Evolutionary conservation across 495 filamentous ascomycete genomes (phyloP).

Genomic region (Lepraria neglecta): DNA sequence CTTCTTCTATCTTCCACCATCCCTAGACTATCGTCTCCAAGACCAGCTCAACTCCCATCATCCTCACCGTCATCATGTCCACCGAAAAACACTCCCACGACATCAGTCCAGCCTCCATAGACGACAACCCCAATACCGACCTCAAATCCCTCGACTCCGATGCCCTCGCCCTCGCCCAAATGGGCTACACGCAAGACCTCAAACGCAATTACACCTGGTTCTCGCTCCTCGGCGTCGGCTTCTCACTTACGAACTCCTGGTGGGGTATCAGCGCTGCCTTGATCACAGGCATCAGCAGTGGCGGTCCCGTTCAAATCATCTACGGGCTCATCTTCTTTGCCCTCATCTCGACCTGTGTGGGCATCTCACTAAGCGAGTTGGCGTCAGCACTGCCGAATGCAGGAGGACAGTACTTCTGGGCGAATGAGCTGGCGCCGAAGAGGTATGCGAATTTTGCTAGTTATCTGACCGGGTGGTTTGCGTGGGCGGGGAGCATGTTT

Average conservation of each 20-base stretch:
- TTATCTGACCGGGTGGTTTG: constrained; percentile 54
- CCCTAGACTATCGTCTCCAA: too few relatives aligned
- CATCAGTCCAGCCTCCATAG: neutral
- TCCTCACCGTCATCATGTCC: constrained; percentile 3
- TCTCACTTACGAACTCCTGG: constrained; percentile 61
- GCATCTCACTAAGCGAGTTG: constrained; percentile 50
- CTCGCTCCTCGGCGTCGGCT: constrained; percentile 53
- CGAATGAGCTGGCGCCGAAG: constrained; percentile 50
- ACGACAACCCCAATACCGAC: constrained; percentile 11
- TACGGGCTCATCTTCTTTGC: constrained; percentile 55
- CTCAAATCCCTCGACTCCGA: constrained; percentile 31
- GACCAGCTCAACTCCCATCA: neutral
- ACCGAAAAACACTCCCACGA: constrained; percentile 11
- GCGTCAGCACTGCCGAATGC: constrained; percentile 54
- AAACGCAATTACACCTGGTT: constrained; percentile 53
- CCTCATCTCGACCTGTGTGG: constrained; percentile 50
- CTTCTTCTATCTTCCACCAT: neutral
- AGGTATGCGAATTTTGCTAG: constrained; percentile 46
- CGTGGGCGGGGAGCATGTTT: constrained; percentile 53
- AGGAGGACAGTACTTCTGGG: constrained; percentile 62
- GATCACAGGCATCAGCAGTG: constrained; percentile 54
- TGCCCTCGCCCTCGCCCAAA: constrained; percentile 38
- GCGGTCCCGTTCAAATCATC: constrained; percentile 54
- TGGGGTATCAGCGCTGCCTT: constrained; percentile 55
- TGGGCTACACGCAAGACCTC: constrained; percentile 56